Evolutionary conservation across 305 asterid species (phyloP).

Genomic region (Solanum hybrid): DNA sequence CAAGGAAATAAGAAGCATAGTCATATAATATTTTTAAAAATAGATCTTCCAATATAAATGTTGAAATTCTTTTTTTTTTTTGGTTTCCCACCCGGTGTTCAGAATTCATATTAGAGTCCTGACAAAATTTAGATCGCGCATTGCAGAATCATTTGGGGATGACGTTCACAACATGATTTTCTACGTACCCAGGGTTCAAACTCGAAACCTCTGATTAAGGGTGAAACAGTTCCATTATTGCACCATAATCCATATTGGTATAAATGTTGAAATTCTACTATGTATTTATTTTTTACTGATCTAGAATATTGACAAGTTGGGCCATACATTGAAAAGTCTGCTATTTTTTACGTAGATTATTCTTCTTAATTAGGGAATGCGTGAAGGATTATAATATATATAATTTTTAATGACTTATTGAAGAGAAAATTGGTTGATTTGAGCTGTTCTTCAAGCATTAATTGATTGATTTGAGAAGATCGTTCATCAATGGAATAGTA

Average conservation of each 20-base stretch:
- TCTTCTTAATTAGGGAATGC: not conserved
- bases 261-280: not conserved
- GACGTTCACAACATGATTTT: not conserved
- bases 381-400: not conserved
- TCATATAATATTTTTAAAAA: not conserved
- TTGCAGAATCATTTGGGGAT: too few relatives aligned
- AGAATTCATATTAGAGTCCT: too few relatives aligned
- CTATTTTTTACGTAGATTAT: not conserved
- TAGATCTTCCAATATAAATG: not conserved
- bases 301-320: not conserved
- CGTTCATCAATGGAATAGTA: not conserved
- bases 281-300: not conserved
- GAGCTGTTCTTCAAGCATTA: not conserved
- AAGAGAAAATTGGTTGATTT: not conserved
- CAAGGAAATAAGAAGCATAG: not conserved
- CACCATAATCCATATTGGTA: fast-evolving
- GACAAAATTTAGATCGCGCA: too few relatives aligned
- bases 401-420: not conserved
- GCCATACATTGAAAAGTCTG: not conserved
- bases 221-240: fast-evolving
- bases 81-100: not conserved
- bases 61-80: not conserved
- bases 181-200: too few relatives aligned
- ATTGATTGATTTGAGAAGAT: not conserved
- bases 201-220: not conserved